Evolutionary conservation across 2,329 filamentous ascomycete species (phyloP), one percentile per base, ranked within the genome.

Genomic region (Decorospora gaudefroyi): DNA sequence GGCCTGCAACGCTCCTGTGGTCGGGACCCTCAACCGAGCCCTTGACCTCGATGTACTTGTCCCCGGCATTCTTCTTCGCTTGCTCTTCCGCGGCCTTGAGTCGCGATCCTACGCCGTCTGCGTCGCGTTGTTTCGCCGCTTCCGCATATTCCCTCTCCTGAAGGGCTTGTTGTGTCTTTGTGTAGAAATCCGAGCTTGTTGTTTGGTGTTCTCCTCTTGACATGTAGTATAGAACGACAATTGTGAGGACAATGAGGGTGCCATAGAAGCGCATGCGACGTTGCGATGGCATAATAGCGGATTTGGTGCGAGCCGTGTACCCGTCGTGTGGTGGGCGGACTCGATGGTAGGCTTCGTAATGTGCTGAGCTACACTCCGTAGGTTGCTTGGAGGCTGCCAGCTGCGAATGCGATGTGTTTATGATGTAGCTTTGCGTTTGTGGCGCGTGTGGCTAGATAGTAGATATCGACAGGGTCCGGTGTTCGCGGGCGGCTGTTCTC

Each of bases 221-320:
- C 67, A 89, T 85, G 75, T 92, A 90, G 57, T 95, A 75, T 41
- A 86, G 74, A 31, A 85, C 77, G 56, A 92, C 72, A 47, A 92
- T 71, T 46, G 81, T 75, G 54, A 84, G 76, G 56, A 90, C 57
- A 42, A 84, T 76, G 43, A 85, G 75, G 61, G 91, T 75, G 53
- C 82, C 74, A 42, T 90, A 74, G 57, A 86, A 74, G 64, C 85
- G 84, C 60, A 89, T 65, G 59, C 88, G 84, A 54, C 89, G 84
- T 58, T 64, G 72, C 25, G 68, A 70, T 16, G 67, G 67, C 66
- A 72, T 70, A 17, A 47, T 55, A 48, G 31, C 42, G 30, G 23
- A 34, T 31, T 27, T 33, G 34, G 40, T 31, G 35, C 6, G 37
- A 17, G 34, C 49, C 25, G 42, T 36, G 38, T 35, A 33, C 7